phyloP scores from a whole-genome alignment of 495 filamentous ascomycete species.

The Amphirosellinia nigrospora region DNA sequence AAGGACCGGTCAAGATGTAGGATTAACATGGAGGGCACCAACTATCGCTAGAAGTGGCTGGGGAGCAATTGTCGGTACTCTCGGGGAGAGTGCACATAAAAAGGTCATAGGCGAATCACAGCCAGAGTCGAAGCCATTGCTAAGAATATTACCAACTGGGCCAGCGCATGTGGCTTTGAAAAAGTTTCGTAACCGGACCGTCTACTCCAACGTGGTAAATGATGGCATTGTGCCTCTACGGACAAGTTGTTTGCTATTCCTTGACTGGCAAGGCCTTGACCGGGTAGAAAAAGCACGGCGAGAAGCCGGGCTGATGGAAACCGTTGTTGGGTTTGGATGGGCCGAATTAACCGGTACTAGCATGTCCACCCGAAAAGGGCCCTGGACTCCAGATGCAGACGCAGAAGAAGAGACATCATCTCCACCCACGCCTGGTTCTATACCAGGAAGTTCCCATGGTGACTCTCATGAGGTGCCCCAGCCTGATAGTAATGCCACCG shows the following conservation, averaged over 20 bases:
- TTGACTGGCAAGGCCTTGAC: slow-evolving; percentile 94
- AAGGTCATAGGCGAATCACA: slow-evolving; percentile 69
- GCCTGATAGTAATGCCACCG: slow-evolving; percentile 59
- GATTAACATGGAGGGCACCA: slow-evolving; percentile 90
- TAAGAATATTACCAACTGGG: slow-evolving; percentile 90
- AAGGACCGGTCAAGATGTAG: slow-evolving; percentile 91
- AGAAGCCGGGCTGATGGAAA: slow-evolving; percentile 89
- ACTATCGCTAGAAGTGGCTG: slow-evolving; percentile 83
- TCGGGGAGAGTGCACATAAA: slow-evolving; percentile 67
- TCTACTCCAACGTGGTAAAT: slow-evolving; percentile 98
- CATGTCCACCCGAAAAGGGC: slow-evolving; percentile 44
- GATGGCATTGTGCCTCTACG: slow-evolving; percentile 95
- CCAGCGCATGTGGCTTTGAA: slow-evolving; percentile 87
- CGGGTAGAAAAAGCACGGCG: slow-evolving; percentile 92
- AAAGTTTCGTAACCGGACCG: slow-evolving; percentile 87
- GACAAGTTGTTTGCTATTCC: slow-evolving; percentile 93
- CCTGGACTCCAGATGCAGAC: slow-evolving; percentile 44
- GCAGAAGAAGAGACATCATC: slow-evolving; percentile 36
- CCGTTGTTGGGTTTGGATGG: slow-evolving; percentile 93
- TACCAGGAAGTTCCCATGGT: slow-evolving; percentile 32
- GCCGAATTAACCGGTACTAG: slow-evolving; percentile 87
- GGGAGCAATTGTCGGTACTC: slow-evolving; percentile 81
- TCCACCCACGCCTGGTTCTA: slow-evolving; percentile 23
- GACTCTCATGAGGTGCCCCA: slow-evolving; percentile 62
- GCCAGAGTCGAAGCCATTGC: slow-evolving; percentile 83